These are phyloP conservation scores for Cymbopogon flexuosus DNA, from an alignment of 202 grass and related monocot species.

Conservation along the genomic window DNA sequence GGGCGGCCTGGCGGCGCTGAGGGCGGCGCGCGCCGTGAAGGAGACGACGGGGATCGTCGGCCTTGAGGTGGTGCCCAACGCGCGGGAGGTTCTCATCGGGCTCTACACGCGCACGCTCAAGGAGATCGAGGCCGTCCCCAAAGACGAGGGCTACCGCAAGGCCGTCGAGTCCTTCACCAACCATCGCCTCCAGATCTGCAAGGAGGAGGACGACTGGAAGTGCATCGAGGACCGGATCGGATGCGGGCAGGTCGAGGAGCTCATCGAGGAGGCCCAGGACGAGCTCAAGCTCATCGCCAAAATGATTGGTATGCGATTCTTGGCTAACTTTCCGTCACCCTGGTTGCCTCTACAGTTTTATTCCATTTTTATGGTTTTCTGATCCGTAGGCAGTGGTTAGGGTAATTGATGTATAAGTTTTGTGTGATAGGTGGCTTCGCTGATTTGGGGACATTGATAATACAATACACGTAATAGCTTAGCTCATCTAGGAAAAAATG, in stretches of 20 bases:
- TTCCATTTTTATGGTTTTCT: not conserved
- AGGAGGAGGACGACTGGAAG: conserved; percentile 82
- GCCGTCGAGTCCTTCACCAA: conserved; percentile 88
- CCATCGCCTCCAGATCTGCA: conserved; percentile 83
- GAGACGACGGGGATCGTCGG: conserved; percentile 90
- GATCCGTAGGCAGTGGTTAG: conserved; percentile 3
- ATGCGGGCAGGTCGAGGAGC: conserved; percentile 95
- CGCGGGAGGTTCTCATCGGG: conserved; percentile 71
- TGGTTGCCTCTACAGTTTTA: not conserved
- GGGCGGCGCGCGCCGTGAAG: conserved; percentile 61
- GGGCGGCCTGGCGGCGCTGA: conserved; percentile 30
- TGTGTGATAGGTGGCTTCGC: not conserved
- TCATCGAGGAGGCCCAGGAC: conserved; percentile 94
- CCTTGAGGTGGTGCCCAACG: conserved; percentile 80
- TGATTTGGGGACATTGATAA: not conserved
- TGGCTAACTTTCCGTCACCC: not conserved
- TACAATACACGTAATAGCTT: not conserved
- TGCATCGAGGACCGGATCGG: conserved; percentile 73
- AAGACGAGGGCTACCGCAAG: conserved; percentile 91
- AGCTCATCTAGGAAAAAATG: not conserved
- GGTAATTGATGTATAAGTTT: not conserved
- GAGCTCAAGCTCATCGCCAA: conserved; percentile 89
- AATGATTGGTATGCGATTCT: conserved; percentile 60
- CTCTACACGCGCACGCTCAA: conserved; percentile 77
- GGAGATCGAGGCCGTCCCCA: conserved; percentile 78